Evolutionary conservation across 2,329 filamentous ascomycete genomes (phyloP).

Genomic region (Penicillium italicum): DNA sequence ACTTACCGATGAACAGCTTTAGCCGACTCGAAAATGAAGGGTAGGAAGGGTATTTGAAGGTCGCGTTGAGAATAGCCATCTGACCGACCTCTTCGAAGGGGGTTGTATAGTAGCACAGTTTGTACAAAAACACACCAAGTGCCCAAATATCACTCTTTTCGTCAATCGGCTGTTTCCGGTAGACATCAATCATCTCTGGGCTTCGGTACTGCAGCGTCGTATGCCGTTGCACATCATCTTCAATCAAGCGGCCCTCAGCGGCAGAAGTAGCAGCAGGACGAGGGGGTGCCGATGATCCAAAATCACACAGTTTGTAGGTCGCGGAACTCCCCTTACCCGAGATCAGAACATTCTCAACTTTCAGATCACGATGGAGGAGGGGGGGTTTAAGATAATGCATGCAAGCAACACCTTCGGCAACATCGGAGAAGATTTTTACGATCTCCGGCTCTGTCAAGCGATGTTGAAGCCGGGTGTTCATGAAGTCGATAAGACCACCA

Average conservation of each 20-base stretch:
- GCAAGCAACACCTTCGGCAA: conserved; percentile 91
- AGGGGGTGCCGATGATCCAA: conserved; percentile 84
- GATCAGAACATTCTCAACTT: conserved; percentile 97
- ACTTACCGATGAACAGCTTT: conserved; percentile 82
- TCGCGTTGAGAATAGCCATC: conserved; percentile 94
- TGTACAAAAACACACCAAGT: conserved; percentile 89
- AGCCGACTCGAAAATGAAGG: conserved; percentile 85
- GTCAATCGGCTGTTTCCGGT: conserved; percentile 91
- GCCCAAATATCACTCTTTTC: conserved; percentile 99
- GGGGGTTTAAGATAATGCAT: conserved; percentile 99
- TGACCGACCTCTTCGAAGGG: conserved; percentile 97
- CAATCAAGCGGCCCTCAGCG: conserved; percentile 83
- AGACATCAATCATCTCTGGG: conserved; percentile 98
- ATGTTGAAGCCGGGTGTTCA: conserved; percentile 97
- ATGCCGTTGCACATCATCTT: conserved; percentile 95
- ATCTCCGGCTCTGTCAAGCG: conserved; percentile 97
- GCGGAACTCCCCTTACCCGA: conserved; percentile 62
- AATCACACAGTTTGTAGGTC: conserved; percentile 95
- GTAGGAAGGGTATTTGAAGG: conserved; percentile 84
- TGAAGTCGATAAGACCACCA: conserved; percentile 96
- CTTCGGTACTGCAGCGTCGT: conserved; percentile 97
- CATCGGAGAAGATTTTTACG: conserved; percentile 91
- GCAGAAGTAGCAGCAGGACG: conserved; percentile 80
- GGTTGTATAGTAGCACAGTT: conserved; percentile 98
- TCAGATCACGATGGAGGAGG: conserved; percentile 87